phyloP scores from a whole-genome alignment of 2,329 filamentous ascomycete species.

The Diaporthe velutina region DNA sequence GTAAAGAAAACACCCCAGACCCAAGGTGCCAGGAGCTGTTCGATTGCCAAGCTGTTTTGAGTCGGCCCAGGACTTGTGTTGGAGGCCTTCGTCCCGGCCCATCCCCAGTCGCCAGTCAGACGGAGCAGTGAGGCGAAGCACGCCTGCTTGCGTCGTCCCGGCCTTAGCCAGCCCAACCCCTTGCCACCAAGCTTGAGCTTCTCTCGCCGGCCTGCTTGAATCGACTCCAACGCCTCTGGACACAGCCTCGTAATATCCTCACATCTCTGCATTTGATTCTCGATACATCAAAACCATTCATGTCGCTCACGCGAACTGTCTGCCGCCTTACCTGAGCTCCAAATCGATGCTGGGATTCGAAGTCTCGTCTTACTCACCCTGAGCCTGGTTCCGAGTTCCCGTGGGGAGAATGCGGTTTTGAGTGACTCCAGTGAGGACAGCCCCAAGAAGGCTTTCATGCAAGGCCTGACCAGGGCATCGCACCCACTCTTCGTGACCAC shows the following conservation, averaged over 20 bases:
- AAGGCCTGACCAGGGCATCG: background rate
- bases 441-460: slow-evolving; percentile 9
- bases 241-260: background rate
- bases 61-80: background rate
- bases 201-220: background rate
- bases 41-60: background rate
- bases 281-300: too few relatives aligned
- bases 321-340: background rate
- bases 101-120: slow-evolving; percentile 21
- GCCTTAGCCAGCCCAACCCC: slow-evolving; percentile 2
- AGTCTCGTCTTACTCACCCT: background rate
- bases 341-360: background rate
- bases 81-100: slow-evolving; percentile 12
- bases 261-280: background rate
- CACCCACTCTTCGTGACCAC: background rate
- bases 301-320: background rate
- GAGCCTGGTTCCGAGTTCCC: background rate
- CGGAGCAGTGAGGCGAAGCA: slow-evolving; percentile 37
- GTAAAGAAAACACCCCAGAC: background rate
- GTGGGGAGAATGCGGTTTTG: slow-evolving; percentile 14
- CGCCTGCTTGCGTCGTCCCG: slow-evolving; percentile 28
- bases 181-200: slow-evolving; percentile 11
- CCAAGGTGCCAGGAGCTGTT: background rate
- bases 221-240: background rate
- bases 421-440: background rate